Base-by-base conservation (phyloP, 176 grass and related monocot species). In the Eremochloa ophiuroides region DNA sequence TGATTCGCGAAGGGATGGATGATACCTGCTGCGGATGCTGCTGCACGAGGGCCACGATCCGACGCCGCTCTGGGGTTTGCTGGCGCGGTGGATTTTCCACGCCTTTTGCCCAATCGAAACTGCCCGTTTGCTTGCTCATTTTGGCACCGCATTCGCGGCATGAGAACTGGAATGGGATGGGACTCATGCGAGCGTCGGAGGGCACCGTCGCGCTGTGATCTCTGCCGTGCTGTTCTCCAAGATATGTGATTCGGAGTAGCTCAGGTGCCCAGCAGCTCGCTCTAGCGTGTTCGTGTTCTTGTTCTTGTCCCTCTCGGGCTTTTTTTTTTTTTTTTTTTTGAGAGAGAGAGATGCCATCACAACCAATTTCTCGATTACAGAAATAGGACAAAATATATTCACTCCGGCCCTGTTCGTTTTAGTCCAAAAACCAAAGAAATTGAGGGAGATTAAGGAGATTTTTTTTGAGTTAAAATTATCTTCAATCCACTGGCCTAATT, bases 41-140 rank as follows among this genome's bases (percentile, higher is more conserved):
- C 67, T 41, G 23, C 77, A 56, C 64, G 31, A 69, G 77, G 77
- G 43, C 20, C 14, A 71, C 15, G 63, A 56, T 80, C 47, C 62
- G 9, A 40, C 22, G 69, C 41, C 40, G 69, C 29, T 50, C 46
- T 73, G 16, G 38, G 27, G 15, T 35, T 16, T 16, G 11, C 3
- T 20, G 79, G 51, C 10, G 8, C 37, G 2, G 8, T 31, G 66
- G 38, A n/a, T 63, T 73, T 43, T 82, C 58, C 15, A 31, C 16
- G 16, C 29, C 17, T 23, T 82, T 71, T 14, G 55, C 28, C 69
- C 23, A 33, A 71, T 35, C 20, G 58, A 71, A 73, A 17, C 38
- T 60, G 79, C 64, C 18, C 4, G 42, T 25, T n/a, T 28, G 16
- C 18, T 74, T 31, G 44, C 17, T 29, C 7, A 15, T 3, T 65